Conservation (phyloP, 768 basidiomycete species). For the Butyriboletus loyo region DNA sequence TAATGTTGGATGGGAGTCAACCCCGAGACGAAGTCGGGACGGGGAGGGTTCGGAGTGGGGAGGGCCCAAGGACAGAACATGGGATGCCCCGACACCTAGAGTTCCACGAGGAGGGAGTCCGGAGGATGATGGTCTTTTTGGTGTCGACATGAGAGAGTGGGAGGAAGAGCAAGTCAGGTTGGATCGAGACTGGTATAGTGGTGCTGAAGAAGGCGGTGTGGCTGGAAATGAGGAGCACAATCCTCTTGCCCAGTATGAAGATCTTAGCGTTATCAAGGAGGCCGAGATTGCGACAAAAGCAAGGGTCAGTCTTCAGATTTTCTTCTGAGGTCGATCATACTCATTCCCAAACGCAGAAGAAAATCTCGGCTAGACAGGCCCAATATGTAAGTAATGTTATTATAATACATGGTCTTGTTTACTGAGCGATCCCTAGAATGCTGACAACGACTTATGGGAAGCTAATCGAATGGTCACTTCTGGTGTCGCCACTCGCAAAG, state of each 20-base stretch:
- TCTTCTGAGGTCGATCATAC: not conserved
- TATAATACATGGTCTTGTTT: constrained; percentile 1
- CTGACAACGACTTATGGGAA: constrained; percentile 98
- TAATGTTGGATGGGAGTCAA: constrained; percentile 93
- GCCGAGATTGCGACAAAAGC: constrained; percentile 76
- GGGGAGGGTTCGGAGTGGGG: constrained; percentile 69
- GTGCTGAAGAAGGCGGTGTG: constrained; percentile 82
- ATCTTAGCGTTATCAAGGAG: constrained; percentile 64
- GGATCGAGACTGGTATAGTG: constrained; percentile 96
- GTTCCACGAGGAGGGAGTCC: constrained; percentile 63
- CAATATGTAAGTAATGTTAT: constrained; percentile 71
- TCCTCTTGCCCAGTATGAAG: constrained; percentile 91
- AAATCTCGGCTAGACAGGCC: constrained; percentile 90
- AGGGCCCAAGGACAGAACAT: constrained; percentile 47
- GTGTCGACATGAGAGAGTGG: constrained; percentile 85
- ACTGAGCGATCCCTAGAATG: constrained; percentile 58
- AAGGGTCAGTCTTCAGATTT: constrained; percentile 44
- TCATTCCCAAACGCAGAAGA: constrained; percentile 50
- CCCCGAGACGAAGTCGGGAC: constrained; percentile 58
- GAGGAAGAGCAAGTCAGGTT: constrained; percentile 92
- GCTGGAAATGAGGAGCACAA: constrained; percentile 92
- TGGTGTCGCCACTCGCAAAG: constrained; percentile 84
- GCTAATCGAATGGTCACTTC: constrained; percentile 97
- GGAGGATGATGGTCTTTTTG: constrained; percentile 61
- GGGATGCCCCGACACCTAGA: constrained; percentile 87